These are phyloP conservation scores for Nemania abortiva DNA, from an alignment of 2,329 filamentous ascomycete species.

Conservation along the genomic window DNA sequence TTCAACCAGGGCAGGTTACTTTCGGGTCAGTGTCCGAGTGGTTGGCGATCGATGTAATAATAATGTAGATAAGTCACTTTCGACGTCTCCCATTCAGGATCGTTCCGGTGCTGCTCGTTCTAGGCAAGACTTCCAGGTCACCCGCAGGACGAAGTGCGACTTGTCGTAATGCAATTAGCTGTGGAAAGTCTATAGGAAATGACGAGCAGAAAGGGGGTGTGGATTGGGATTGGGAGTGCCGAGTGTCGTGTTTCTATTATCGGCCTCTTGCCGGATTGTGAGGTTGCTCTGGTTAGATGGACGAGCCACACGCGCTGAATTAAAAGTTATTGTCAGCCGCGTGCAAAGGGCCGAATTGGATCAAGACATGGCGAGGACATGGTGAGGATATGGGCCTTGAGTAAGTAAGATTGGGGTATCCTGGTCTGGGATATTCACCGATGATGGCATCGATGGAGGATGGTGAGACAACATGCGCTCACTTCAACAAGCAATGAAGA, in stretches of 20 bases:
- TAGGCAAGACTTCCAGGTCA: conserved; percentile 26
- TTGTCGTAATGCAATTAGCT: conserved; percentile 16
- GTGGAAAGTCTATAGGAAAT: conserved; percentile 13
- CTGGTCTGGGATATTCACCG: conserved; percentile 33
- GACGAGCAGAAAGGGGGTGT: conserved; percentile 3
- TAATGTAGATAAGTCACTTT: conserved; percentile 29
- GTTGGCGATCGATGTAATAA: conserved; percentile 28
- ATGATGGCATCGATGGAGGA: conserved; percentile 36
- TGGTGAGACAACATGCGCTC: conserved; percentile 35
- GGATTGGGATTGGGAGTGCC: neutral
- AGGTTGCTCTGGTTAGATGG: conserved; percentile 12
- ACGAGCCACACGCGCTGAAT: conserved; percentile 18
- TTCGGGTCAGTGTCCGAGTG: conserved; percentile 35
- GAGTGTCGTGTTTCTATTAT: conserved; percentile 22
- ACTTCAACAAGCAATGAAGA: conserved; percentile 38
- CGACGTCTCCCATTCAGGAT: conserved; percentile 33
- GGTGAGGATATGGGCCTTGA: conserved; percentile 19
- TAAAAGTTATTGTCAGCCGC: conserved; percentile 32
- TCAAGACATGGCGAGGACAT: conserved; percentile 13
- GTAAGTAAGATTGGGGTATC: conserved; percentile 33
- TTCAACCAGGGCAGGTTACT: conserved; percentile 31
- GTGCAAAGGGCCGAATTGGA: conserved; percentile 38
- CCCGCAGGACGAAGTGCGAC: conserved; percentile 29
- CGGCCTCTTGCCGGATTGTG: conserved; percentile 10
- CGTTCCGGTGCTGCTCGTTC: conserved; percentile 38